Evolutionary conservation across 2,329 filamentous ascomycete species (phyloP).

Genomic region (Aspergillus glaucus): DNA sequence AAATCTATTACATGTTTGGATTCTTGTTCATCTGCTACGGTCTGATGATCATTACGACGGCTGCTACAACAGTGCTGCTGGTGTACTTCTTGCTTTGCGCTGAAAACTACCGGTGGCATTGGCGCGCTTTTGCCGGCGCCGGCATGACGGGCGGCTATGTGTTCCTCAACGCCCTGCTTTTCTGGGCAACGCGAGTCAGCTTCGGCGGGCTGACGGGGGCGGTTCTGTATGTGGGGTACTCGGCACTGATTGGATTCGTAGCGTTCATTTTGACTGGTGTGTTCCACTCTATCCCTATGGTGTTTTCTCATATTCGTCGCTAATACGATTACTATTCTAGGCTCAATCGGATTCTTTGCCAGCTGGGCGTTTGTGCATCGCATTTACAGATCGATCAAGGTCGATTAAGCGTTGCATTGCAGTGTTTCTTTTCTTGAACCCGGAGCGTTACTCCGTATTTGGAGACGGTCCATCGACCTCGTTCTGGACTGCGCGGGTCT

Average conservation of each 20-base stretch:
- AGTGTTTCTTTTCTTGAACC: slow-evolving; percentile 1
- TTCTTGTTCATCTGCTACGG: slow-evolving; percentile 98
- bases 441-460: neutral
- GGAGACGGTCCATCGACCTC: neutral
- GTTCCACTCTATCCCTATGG: slow-evolving; percentile 28
- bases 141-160: slow-evolving; percentile 89
- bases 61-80: slow-evolving; percentile 85
- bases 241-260: slow-evolving; percentile 76
- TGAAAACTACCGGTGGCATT: slow-evolving; percentile 99
- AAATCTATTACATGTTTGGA: slow-evolving; percentile 99
- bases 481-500: slow-evolving; percentile 1
- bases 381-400: slow-evolving; percentile 97
- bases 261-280: slow-evolving; percentile 92
- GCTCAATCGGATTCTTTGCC: slow-evolving; percentile 90
- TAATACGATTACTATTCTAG: slow-evolving; percentile 41
- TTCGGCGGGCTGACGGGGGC: slow-evolving; percentile 79
- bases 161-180: slow-evolving; percentile 83
- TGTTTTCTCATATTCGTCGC: neutral
- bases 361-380: slow-evolving; percentile 91
- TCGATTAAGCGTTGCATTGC: slow-evolving; percentile 56
- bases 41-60: slow-evolving; percentile 92
- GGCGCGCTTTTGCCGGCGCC: slow-evolving; percentile 86
- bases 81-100: slow-evolving; percentile 94
- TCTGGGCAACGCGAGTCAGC: slow-evolving; percentile 82
- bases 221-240: slow-evolving; percentile 91